phyloP scores from a whole-genome alignment of 2,329 filamentous ascomycete species.

The Colletotrichum orchidophilum region DNA sequence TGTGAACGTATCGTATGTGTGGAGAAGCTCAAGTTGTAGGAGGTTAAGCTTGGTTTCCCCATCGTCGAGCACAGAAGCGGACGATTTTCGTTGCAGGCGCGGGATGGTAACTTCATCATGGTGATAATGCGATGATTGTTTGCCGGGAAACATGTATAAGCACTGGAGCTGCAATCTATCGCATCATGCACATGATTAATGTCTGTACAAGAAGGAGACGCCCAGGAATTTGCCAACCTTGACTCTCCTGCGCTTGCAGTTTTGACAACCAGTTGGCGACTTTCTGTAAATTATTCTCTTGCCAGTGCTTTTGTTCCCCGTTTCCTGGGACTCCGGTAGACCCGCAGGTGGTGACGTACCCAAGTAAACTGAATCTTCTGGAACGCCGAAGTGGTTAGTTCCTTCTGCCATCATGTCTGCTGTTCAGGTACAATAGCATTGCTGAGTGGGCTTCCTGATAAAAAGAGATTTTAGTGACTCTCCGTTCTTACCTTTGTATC shows the following conservation, averaged over 20 bases:
- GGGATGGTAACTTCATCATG: background rate
- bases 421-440: background rate
- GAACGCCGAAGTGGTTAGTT: no score
- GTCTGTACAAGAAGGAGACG: background rate
- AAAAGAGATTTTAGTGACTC: no score
- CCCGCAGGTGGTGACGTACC: background rate
- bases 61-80: background rate
- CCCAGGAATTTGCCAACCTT: background rate
- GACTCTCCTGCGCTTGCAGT: conserved; percentile 11
- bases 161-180: background rate
- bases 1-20: conserved; percentile 10
- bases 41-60: background rate
- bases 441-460: no score
- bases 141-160: background rate
- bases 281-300: conserved; percentile 7
- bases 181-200: conserved; percentile 2
- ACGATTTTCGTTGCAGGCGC: background rate
- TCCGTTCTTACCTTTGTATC: no score
- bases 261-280: background rate
- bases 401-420: no score
- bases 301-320: background rate
- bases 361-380: conserved; percentile 1
- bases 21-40: conserved; percentile 18
- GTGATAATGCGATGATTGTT: background rate
- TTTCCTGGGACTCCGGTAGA: background rate